phyloP scores from a whole-genome alignment of 176 grass and related monocot species.

The Ananas comosus region DNA sequence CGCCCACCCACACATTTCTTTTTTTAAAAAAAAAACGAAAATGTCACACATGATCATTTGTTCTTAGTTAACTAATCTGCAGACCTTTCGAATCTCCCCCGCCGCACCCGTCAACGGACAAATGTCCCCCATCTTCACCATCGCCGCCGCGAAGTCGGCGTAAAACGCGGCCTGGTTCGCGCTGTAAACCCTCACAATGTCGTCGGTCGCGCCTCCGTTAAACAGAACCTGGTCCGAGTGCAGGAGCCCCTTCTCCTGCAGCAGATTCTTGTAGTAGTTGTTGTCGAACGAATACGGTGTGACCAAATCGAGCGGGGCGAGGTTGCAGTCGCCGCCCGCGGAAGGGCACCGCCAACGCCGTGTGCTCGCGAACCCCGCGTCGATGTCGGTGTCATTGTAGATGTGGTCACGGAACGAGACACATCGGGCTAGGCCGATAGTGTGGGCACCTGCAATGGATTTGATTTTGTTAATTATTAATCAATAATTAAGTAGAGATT shows the following conservation, averaged over 20 bases:
- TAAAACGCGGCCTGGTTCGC: background rate
- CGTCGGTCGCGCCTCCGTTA: constrained; percentile 15
- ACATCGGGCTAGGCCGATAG: constrained; percentile 22
- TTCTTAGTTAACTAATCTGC: background rate
- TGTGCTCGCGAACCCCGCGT: constrained; percentile 7
- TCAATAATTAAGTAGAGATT: too few species aligned
- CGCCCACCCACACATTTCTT: too few species aligned
- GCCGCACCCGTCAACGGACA: background rate
- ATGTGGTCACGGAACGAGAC: background rate
- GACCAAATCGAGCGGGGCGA: constrained; percentile 19
- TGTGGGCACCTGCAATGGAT: constrained; percentile 17
- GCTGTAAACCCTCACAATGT: background rate
- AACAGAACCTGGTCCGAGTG: constrained; percentile 50
- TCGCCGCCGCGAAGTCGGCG: background rate
- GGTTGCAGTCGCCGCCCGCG: background rate
- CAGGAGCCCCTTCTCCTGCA: constrained; percentile 30
- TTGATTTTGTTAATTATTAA: too few species aligned
- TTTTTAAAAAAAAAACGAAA: too few species aligned
- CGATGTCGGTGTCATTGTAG: background rate
- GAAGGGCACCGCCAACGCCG: background rate
- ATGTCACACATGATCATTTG: background rate
- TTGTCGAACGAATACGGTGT: constrained; percentile 35
- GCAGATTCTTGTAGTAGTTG: constrained; percentile 42
- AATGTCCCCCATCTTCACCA: background rate
- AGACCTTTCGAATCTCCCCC: background rate